Evolutionary conservation across 345 rosid species (phyloP), one percentile per base, ranked within the genome.

Genomic region (Salix purpurea): DNA sequence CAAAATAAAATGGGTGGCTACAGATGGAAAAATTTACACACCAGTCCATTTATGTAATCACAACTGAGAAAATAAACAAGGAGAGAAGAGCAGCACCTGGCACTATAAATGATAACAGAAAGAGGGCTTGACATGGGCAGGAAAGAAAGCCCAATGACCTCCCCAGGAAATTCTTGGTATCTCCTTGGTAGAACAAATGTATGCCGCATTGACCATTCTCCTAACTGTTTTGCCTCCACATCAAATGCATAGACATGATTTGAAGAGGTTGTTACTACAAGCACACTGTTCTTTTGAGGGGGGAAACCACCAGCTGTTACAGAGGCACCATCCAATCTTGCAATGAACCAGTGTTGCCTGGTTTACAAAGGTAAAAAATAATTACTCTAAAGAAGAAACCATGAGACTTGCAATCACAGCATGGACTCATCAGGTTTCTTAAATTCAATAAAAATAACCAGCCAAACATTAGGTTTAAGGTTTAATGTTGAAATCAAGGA

Each of bases 271-370:
- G 96, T 84, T 67, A 95, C 60, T 74, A 95, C 84, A 78, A 95
- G 91, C 60, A 85, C 93, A 77, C 88, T 91, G 86, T 73, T 88
- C 58, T 90, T 86, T 72, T 80, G 84, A 60, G 97, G 98, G 72
- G 94, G 89, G 73, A 95, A 93, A 74, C 97, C 99, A 78, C 88
- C 98, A 68, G 99, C 94, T 36, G 97, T 85, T 60, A 95, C 92
- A 65, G 96, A 93, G 76, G 98, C 97, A 78, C 96, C 97, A 75
- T 91, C 93, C 82, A 95, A 84, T 81, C 97, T 91, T 69, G 96
- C 87, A 73, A 91, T 89, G 85, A 93, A 93, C 99, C 99, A 95
- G 69, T 95, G 99, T 80, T 95, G 99, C 88, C 99, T 95, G 88
- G 75, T 77, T 70, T 67, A 78, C 18, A 66, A 52, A 18, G 74